phyloP scores from a whole-genome alignment of 2,329 filamentous ascomycete genomes.

The Cladosporium velox region DNA sequence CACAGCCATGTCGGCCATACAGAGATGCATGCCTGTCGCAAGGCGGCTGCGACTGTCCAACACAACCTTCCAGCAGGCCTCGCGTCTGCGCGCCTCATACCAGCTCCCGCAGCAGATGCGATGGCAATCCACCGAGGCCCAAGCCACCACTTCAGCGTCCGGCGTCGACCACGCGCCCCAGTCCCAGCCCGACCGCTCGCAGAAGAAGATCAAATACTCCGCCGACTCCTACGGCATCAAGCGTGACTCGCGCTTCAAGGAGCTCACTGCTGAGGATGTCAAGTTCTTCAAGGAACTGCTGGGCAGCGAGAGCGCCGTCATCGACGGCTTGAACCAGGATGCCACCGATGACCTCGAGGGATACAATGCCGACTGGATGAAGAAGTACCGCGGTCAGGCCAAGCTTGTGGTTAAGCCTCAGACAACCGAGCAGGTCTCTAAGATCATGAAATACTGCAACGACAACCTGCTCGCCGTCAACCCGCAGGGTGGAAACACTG shows the following conservation, averaged over 20 bases:
- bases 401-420: constrained; percentile 83
- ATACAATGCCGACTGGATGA: constrained; percentile 99
- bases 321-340: constrained; percentile 78
- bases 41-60: constrained; percentile 38
- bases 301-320: constrained; percentile 73
- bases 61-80: constrained; percentile 33
- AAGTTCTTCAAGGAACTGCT: constrained; percentile 79
- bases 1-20: constrained; percentile 19
- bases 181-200: constrained; percentile 30
- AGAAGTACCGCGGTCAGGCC: constrained; percentile 91
- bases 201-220: constrained; percentile 69
- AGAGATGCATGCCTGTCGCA: constrained; percentile 29
- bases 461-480: constrained; percentile 89
- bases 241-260: constrained; percentile 73
- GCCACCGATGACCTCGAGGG: constrained; percentile 79
- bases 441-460: constrained; percentile 93
- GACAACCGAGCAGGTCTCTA: constrained; percentile 84
- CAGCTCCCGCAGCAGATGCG: constrained; percentile 28
- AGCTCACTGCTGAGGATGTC: constrained; percentile 77
- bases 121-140: constrained; percentile 34
- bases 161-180: constrained; percentile 34
- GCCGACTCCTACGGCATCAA: constrained; percentile 81
- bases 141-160: constrained; percentile 35
- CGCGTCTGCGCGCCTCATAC: constrained; percentile 30
- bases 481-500: constrained; percentile 95